Evolutionary conservation across 2,329 filamentous ascomycete genomes (phyloP).

Genomic region (Eurotiales sp.): DNA sequence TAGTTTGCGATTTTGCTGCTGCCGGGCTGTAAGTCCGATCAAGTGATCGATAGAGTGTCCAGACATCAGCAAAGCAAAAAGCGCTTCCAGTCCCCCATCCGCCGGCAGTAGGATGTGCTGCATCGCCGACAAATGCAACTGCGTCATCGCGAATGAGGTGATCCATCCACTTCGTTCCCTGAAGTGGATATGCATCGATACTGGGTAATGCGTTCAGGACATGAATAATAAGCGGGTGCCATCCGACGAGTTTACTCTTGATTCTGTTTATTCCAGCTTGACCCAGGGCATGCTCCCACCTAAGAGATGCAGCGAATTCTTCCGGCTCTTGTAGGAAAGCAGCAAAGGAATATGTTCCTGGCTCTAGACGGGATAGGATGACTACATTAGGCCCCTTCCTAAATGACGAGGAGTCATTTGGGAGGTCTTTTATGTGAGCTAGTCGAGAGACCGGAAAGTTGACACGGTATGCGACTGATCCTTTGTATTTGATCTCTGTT

Average conservation of each 20-base stretch:
- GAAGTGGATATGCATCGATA: neutral
- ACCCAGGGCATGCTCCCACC: neutral
- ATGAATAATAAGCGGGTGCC: neutral
- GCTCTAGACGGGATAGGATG: neutral
- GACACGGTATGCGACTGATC: neutral
- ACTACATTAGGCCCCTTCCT: neutral
- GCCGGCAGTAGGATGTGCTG: neutral
- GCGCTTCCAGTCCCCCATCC: neutral
- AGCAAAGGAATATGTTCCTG: neutral
- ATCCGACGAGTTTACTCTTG: neutral
- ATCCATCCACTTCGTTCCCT: neutral
- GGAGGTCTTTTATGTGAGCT: neutral
- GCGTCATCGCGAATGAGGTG: neutral
- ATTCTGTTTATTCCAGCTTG: neutral
- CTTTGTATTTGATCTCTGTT: neutral
- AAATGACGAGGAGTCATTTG: neutral
- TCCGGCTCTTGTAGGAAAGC: neutral
- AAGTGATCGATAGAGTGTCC: neutral
- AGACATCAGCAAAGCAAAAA: neutral
- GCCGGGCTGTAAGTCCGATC: neutral
- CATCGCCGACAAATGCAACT: slow-evolving; percentile 1
- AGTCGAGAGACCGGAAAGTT: neutral
- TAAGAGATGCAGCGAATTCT: neutral
- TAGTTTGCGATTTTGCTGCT: neutral
- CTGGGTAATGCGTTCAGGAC: neutral